Percentiles rank a stretch among this genome's conserved stretches.
These are phyloP conservation scores for Yamadazyma diddensiae DNA, from an alignment of 1,139 yeast species.

Conservation along the genomic window DNA sequence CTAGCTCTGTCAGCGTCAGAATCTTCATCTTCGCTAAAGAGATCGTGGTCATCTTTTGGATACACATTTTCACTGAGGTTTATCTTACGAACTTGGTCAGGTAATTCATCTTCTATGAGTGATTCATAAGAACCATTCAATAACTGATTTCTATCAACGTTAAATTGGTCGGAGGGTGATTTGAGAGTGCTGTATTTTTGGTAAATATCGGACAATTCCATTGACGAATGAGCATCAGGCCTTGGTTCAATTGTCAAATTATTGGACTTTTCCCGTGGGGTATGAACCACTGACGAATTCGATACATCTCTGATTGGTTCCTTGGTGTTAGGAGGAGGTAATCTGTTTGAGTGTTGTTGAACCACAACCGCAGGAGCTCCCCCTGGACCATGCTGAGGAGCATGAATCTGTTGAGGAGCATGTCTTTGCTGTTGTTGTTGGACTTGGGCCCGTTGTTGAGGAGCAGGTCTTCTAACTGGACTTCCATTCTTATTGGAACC, in stretches of 20 bases:
- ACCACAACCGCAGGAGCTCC: too few relatives aligned
- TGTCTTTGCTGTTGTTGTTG: background rate
- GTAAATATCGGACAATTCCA: conserved; percentile 45
- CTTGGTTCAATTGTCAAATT: conserved; percentile 13
- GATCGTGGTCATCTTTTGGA: conserved; percentile 38
- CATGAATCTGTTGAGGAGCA: too few relatives aligned
- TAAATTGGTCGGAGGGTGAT: conserved; percentile 43
- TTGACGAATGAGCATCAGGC: conserved; percentile 27
- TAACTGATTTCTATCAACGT: conserved; percentile 25
- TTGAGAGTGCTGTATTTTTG: conserved; percentile 43
- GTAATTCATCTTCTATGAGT: conserved; percentile 34
- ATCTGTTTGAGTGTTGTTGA: conserved; percentile 1
- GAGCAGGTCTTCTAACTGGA: conserved; percentile 3
- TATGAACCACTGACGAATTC: conserved; percentile 8
- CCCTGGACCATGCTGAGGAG: too few relatives aligned
- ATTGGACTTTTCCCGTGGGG: conserved; percentile 2
- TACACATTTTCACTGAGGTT: conserved; percentile 29
- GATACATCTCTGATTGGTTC: conserved; percentile 7
- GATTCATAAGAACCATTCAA: conserved; percentile 38
- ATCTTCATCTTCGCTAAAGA: conserved; percentile 36
- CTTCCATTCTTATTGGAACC: conserved; percentile 7
- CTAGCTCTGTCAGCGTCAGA: conserved; percentile 13
- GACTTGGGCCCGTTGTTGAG: conserved; percentile 4
- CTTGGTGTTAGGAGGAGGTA: conserved; percentile 7
- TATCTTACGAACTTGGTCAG: conserved; percentile 29